Evolutionary conservation across 495 filamentous ascomycete species (phyloP), one percentile per base, ranked within the genome.

Genomic region (Xylaria venustula): DNA sequence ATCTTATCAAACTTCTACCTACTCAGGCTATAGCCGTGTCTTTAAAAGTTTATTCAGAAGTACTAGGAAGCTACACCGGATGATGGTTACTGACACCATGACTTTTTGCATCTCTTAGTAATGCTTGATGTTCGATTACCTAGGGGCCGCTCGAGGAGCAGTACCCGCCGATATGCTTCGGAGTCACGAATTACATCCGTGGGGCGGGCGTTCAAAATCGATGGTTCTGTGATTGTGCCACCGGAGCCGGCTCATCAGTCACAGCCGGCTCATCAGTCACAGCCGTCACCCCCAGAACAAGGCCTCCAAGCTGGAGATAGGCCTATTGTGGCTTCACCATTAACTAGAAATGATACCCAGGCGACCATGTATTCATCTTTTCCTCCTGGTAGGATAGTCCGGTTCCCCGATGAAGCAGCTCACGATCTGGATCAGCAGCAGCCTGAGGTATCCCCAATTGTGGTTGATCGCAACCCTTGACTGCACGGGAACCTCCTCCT

Each of bases 171-270:
- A 9, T 25, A 45, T 7, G 64, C 36, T 66, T 64, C 28, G n/a
- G 69, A 64, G 45, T 71, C 61, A 19, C 72, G 50, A 17, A 61
- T 65, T 7, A 58, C 52, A 1, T 75, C 78, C 4, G 67, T 67
- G 12, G 72, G 77, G 9, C 72, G 76, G 0, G 64, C 83, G 4
- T 87, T 81, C 62, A 79, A 75, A 34, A 80, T 88, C 53, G 82
- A 80, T 8, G 74, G 79, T 3, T 72, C 79, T 15, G 67, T 81
- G 22, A 81, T 84, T 58, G 68, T 45, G 9, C 55, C 66, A 26
- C 58, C 60, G 19, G 51, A 49, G 36, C 58, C 58, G 7, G 28
- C 40, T 8, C 17, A 41, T 22, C 14, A 47, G 7, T 47, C 45
- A 23, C 19, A 44, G 45, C 26, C 48, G 36, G 57, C 55, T n/a